Evolutionary conservation across 78 protist species (phyloP).

Genomic region (Dictyostelium citrinum): DNA sequence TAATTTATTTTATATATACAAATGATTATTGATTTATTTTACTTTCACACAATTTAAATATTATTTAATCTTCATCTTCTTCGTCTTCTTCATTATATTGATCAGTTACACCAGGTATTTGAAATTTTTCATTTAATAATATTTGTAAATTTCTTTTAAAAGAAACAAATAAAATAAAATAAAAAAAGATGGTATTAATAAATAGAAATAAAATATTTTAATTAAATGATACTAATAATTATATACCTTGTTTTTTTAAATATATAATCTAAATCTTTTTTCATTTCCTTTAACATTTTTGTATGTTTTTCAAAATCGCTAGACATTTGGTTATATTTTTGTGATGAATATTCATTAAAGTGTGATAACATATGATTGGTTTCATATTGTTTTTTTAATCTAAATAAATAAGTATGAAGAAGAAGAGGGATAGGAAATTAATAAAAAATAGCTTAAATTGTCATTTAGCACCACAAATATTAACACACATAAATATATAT

Average conservation of each 20-base stretch:
- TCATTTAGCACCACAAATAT: no score
- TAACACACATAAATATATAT: no score
- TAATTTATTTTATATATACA: neutral
- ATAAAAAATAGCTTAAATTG: no score
- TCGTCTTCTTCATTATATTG: neutral
- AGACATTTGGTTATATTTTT: conserved; percentile 24
- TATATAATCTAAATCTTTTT: conserved; percentile 68
- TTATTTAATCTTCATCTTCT: neutral
- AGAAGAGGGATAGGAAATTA: no score
- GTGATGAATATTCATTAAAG: conserved; percentile 62
- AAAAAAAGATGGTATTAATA: neutral
- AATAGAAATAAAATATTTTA: neutral
- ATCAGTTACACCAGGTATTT: neutral
- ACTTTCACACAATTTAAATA: neutral
- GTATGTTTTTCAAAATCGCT: conserved; percentile 74
- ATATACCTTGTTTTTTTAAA: conserved; percentile 63
- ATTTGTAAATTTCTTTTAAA: conserved; percentile 26
- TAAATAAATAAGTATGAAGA: no score
- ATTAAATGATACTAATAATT: no score
- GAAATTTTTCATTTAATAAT: conserved; percentile 63
- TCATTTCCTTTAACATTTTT: conserved; percentile 79
- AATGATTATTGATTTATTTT: neutral
- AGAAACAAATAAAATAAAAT: neutral
- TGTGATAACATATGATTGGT: conserved; percentile 50
- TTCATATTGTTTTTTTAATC: conserved; percentile 70